Conservation (phyloP, 208 protist genomes). For the Borovskyia barvae region DNA sequence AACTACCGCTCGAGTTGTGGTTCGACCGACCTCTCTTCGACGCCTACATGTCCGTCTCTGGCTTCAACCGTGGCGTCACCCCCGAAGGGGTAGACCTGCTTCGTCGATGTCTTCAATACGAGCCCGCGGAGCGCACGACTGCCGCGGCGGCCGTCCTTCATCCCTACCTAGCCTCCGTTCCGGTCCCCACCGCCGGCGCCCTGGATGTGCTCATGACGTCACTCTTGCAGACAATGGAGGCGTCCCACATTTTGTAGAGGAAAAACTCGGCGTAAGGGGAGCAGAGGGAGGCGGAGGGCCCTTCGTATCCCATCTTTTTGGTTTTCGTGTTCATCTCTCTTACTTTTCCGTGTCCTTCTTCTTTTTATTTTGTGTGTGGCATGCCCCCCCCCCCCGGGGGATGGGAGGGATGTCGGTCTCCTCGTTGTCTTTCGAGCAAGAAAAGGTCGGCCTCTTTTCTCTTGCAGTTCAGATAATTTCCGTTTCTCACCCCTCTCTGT, state of each 20-base stretch:
- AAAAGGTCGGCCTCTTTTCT: no score
- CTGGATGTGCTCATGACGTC: slow-evolving; percentile 55
- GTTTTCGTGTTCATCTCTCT: no score
- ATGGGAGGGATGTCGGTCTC: no score
- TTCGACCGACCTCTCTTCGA: slow-evolving; percentile 50
- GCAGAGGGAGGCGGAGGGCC: not conserved
- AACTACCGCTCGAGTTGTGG: slow-evolving; percentile 49
- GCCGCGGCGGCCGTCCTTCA: slow-evolving; percentile 63
- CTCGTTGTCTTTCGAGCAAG: no score
- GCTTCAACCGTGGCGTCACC: slow-evolving; percentile 39
- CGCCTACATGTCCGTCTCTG: slow-evolving; percentile 44
- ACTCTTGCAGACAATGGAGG: slow-evolving; percentile 52
- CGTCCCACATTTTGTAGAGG: slow-evolving; percentile 15
- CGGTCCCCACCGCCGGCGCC: slow-evolving; percentile 21
- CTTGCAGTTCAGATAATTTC: no score
- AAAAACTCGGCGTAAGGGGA: not conserved
- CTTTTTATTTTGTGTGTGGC: no score
- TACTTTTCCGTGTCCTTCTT: no score
- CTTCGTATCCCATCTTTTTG: no score
- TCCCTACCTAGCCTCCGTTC: slow-evolving; percentile 48
- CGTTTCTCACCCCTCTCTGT: no score
- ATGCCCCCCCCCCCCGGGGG: no score
- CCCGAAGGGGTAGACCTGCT: slow-evolving; percentile 65
- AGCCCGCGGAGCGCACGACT: slow-evolving; percentile 63
- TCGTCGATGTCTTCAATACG: slow-evolving; percentile 62